Evolutionary conservation across 2,329 filamentous ascomycete genomes (phyloP).

Genomic region (Grosmannia penicillata): DNA sequence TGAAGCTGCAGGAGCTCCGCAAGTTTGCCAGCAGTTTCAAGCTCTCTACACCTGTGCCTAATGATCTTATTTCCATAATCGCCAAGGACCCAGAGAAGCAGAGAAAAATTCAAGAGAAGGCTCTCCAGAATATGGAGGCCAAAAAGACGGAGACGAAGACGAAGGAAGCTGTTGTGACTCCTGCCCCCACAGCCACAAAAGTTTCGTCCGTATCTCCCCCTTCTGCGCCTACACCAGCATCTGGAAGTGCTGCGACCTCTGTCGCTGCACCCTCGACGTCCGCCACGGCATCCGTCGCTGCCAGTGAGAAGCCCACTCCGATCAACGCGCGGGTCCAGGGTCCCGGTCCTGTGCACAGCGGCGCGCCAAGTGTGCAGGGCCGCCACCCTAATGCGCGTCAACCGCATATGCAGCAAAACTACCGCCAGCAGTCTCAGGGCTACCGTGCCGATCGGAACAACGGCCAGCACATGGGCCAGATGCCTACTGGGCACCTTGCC

Average conservation of each 20-base stretch:
- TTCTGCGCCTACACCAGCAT: neutral
- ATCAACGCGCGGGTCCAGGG: slow-evolving; percentile 5
- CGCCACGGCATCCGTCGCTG: slow-evolving; percentile 3
- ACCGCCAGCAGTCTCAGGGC: slow-evolving; percentile 30
- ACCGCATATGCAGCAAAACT: slow-evolving; percentile 29
- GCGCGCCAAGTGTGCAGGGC: slow-evolving; percentile 17
- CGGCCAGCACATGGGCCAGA: slow-evolving; percentile 25
- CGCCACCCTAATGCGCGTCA: slow-evolving; percentile 34
- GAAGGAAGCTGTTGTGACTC: slow-evolving; percentile 31
- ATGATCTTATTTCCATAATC: slow-evolving; percentile 83
- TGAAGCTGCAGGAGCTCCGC: slow-evolving; percentile 86
- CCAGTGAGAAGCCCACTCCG: neutral
- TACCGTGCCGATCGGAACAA: slow-evolving; percentile 32
- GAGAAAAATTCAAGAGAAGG: slow-evolving; percentile 81
- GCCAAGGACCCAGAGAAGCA: slow-evolving; percentile 95
- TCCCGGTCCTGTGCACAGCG: slow-evolving; percentile 3
- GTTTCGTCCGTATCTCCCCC: neutral
- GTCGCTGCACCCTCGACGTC: slow-evolving; percentile 1
- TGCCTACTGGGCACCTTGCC: slow-evolving; percentile 28
- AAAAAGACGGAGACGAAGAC: slow-evolving; percentile 34
- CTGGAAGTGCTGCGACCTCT: neutral
- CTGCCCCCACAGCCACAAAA: slow-evolving; percentile 3
- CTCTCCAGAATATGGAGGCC: slow-evolving; percentile 55
- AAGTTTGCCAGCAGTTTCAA: slow-evolving; percentile 94
- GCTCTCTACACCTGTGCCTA: slow-evolving; percentile 79